Evolutionary conservation across 495 filamentous ascomycete species (phyloP), one percentile per base, ranked within the genome.

Genomic region (Talaromyces liani): DNA sequence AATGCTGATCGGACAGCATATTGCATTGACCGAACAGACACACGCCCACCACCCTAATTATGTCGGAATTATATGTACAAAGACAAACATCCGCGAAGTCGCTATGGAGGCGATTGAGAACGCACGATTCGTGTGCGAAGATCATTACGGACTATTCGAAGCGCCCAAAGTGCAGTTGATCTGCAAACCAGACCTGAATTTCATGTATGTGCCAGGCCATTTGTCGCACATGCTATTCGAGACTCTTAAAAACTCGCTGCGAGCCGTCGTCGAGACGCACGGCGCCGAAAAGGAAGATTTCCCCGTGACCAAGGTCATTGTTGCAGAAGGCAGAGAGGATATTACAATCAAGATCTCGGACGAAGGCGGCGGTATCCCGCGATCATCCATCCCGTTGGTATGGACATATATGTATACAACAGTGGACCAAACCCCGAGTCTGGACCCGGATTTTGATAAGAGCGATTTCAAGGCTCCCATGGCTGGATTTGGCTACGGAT

Each of bases 361-460:
- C 72, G 94, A 98, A 74, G 94, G 94, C 51, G 94, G 94, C 65
- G 94, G 94, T 51, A 97, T 98, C 27, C 91, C 93, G 0, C 84
- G 94, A 61, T 91, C 88, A 65, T 82, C 90, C 33, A 97, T 98
- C 62, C 95, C 95, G 9, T 82, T 98, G 7, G 94, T 98, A 16
- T 98, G 94, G 94, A 98, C 94, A 27, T 98, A 98, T 71, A 98
- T 98, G 94, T 98, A 98, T 70, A 98, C 94, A 20, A 98, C 94
- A 9, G 93, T 98, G 49, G 94, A 97, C 74, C 87, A 92, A 64
- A 97, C 94, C 3, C 94, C 94, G 5, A 95, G 85, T 69, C 80
- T 98, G 56, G 94, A 98, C 70, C 94, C 94, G 12, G 93, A 97
- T 73, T 98, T 98, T 75, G 93, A 98, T 76, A 96, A 97, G 79